Conservation (phyloP, 768 basidiomycete species). For the Suillus paluster region DNA sequence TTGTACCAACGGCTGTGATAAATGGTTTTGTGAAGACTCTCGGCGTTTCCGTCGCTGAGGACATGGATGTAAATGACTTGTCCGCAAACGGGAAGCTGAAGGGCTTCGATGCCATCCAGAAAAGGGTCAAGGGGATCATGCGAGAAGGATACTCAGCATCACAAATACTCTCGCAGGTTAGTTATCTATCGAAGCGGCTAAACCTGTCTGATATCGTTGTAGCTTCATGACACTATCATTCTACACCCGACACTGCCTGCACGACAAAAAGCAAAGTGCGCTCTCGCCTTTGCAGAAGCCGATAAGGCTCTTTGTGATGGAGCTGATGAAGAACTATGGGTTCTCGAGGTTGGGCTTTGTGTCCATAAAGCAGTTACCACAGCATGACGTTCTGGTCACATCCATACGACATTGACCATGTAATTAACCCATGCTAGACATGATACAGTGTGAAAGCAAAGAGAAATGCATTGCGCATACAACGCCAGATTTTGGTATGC, state of each 20-base stretch:
- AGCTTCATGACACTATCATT: slow-evolving; percentile 92
- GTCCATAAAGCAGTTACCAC: slow-evolving; percentile 63
- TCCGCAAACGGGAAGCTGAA: slow-evolving; percentile 28
- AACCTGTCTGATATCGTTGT: slow-evolving; percentile 14
- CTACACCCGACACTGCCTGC: slow-evolving; percentile 81
- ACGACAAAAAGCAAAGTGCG: slow-evolving; percentile 79
- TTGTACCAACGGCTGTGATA: slow-evolving; percentile 81
- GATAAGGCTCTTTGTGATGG: slow-evolving; percentile 97
- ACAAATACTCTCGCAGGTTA: slow-evolving; percentile 87
- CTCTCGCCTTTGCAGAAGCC: slow-evolving; percentile 88
- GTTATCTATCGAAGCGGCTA: slow-evolving; percentile 34
- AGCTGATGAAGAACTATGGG: slow-evolving; percentile 96
- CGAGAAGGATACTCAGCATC: slow-evolving; percentile 92
- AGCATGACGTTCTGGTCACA: slow-evolving; percentile 13
- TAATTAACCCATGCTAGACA: background rate
- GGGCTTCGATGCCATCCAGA: slow-evolving; percentile 66
- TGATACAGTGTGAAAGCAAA: background rate
- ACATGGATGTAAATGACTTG: slow-evolving; percentile 50
- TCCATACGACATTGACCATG: background rate
- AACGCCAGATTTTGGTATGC: slow-evolving; percentile 14
- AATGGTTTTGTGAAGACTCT: slow-evolving; percentile 68
- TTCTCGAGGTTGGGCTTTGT: slow-evolving; percentile 83
- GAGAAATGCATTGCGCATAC: slow-evolving; percentile 4
- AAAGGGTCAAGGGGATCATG: slow-evolving; percentile 75
- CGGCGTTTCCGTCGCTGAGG: slow-evolving; percentile 71